Evolutionary conservation across 345 rosid genomes (phyloP).

Genomic region (Orychophragmus violaceus): DNA sequence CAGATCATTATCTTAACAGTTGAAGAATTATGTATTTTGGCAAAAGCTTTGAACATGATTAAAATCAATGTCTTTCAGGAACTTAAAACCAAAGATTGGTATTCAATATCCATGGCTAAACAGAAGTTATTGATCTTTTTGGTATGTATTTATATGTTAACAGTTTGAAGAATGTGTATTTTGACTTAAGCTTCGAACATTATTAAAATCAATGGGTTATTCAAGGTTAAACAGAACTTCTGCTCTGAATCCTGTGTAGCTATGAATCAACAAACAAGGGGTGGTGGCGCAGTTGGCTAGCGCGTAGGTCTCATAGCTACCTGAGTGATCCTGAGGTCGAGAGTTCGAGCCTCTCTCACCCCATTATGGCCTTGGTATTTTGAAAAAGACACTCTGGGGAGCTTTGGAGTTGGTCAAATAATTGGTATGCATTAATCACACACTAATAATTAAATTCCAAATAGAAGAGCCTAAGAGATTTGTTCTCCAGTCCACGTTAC

Average conservation of each 20-base stretch:
- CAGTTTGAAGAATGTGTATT: no score
- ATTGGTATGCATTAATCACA: background rate
- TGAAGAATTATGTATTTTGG: background rate
- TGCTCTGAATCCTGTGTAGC: no score
- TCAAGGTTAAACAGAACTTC: no score
- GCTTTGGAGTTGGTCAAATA: background rate
- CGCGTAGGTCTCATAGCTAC: slow-evolving; percentile 93
- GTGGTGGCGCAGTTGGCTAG: slow-evolving; percentile 99
- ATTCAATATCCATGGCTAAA: background rate
- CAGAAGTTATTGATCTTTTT: no score
- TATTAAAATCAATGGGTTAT: no score
- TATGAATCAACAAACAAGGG: slow-evolving; percentile 8
- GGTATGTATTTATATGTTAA: no score
- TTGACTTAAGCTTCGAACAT: no score
- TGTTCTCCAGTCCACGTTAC: background rate
- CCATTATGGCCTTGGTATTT: slow-evolving; percentile 31
- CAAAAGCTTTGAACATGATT: background rate
- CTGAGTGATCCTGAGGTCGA: slow-evolving; percentile 90
- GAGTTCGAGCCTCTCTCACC: slow-evolving; percentile 95
- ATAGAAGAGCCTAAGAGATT: background rate
- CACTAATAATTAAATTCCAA: background rate
- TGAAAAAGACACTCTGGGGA: background rate
- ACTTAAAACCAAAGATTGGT: background rate
- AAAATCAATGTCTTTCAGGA: background rate
- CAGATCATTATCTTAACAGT: no score